Conservation (phyloP, 495 filamentous ascomycete species). For the Viridothelium virens region DNA sequence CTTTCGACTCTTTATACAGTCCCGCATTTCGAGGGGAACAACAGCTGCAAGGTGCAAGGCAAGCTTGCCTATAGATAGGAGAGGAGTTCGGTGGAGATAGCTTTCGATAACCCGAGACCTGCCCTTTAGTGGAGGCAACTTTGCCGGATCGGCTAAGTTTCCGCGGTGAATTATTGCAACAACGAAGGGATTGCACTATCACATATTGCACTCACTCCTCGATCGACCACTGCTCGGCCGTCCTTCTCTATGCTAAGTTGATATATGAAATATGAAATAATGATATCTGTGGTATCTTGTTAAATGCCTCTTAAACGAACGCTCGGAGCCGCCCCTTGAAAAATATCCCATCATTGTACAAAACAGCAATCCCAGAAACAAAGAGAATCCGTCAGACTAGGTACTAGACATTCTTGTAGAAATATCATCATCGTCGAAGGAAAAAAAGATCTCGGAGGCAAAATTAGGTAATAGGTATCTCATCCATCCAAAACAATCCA, state of each 20-base stretch:
- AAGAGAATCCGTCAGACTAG: neutral
- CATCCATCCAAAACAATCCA: neutral
- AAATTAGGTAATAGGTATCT: conserved; percentile 3
- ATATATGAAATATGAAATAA: neutral
- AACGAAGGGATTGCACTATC: neutral
- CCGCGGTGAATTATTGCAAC: neutral
- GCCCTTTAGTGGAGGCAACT: neutral
- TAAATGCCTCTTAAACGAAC: neutral
- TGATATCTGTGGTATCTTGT: conserved; percentile 4
- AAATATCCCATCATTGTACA: neutral
- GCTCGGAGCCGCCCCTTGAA: neutral
- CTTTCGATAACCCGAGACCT: neutral
- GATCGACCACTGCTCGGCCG: neutral
- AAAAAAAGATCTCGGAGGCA: neutral
- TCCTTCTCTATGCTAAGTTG: neutral
- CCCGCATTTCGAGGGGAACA: neutral
- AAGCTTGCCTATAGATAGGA: neutral
- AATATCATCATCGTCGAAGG: neutral
- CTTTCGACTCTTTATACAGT: neutral
- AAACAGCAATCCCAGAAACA: neutral
- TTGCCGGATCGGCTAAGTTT: neutral
- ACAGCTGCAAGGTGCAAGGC: neutral
- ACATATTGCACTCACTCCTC: neutral
- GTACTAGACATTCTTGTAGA: neutral
- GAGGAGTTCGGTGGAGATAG: neutral